Evolutionary conservation across 2,329 filamentous ascomycete species (phyloP).

Genomic region (Coleophoma crateriformis): DNA sequence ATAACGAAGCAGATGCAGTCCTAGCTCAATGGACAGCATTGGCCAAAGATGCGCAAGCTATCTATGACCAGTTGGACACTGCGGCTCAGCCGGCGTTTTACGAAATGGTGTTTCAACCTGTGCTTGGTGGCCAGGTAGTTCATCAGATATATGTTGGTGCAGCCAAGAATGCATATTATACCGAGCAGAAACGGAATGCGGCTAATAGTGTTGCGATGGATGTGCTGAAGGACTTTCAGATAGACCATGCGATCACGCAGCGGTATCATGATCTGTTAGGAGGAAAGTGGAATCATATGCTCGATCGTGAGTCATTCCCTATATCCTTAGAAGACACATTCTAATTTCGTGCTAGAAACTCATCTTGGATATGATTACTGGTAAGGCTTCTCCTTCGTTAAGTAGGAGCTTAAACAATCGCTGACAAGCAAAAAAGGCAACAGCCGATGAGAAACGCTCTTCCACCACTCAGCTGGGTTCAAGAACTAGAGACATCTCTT

Average conservation of each 20-base stretch:
- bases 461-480: slow-evolving; percentile 55
- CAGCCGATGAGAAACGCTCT: slow-evolving; percentile 68
- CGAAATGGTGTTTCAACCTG: slow-evolving; percentile 55
- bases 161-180: slow-evolving; percentile 48
- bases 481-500: slow-evolving; percentile 49
- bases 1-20: slow-evolving; percentile 55
- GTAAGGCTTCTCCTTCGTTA: slow-evolving; percentile 23
- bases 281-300: slow-evolving; percentile 59
- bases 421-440: slow-evolving; percentile 42
- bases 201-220: slow-evolving; percentile 48
- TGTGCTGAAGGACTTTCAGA: slow-evolving; percentile 47
- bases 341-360: slow-evolving; percentile 29
- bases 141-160: slow-evolving; percentile 46
- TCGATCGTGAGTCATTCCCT: slow-evolving; percentile 39
- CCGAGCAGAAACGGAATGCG: slow-evolving; percentile 48
- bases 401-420: background rate
- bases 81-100: slow-evolving; percentile 53
- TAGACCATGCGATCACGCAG: slow-evolving; percentile 49
- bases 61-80: slow-evolving; percentile 48
- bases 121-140: slow-evolving; percentile 50
- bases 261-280: slow-evolving; percentile 51
- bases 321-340: background rate
- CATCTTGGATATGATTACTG: slow-evolving; percentile 43
- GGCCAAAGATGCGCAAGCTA: slow-evolving; percentile 43
- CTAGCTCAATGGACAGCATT: slow-evolving; percentile 50